A percentile compares a stretch with the other conserved stretches of the same genome.
These are phyloP conservation scores for Ophiorrhiza pumila DNA, from an alignment of 257 asterid genomes.

Conservation along the genomic window DNA sequence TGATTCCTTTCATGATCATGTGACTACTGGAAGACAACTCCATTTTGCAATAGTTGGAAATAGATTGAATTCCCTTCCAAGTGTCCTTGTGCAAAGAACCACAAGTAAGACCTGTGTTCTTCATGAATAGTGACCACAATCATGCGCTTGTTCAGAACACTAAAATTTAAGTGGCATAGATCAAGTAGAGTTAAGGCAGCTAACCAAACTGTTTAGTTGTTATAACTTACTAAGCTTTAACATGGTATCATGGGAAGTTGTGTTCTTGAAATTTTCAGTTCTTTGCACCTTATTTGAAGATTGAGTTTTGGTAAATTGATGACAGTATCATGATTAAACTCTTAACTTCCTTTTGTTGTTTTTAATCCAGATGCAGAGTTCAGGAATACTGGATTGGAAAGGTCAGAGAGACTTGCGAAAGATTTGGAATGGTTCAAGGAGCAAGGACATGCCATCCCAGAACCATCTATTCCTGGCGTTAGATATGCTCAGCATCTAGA, in stretches of 20 bases:
- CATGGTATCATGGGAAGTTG: not conserved
- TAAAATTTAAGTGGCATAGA: not conserved
- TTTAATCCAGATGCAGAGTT: conserved; percentile 67
- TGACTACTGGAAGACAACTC: no score
- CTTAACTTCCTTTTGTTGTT: not conserved
- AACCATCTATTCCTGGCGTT: conserved; percentile 73
- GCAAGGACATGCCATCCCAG: conserved; percentile 76
- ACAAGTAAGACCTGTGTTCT: no score
- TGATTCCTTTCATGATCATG: no score
- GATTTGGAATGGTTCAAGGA: conserved; percentile 88
- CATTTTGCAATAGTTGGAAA: no score
- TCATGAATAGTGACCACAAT: not conserved
- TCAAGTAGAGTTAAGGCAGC: not conserved
- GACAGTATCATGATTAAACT: not conserved
- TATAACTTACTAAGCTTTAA: not conserved
- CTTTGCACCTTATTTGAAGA: not conserved
- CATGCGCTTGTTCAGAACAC: not conserved
- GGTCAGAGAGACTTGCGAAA: conserved; percentile 62
- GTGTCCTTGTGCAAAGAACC: no score
- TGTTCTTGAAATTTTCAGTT: not conserved
- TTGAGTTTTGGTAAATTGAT: not conserved
- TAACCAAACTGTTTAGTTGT: not conserved
- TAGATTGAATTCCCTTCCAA: no score
- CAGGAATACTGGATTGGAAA: conserved; percentile 87
- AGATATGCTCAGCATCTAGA: conserved; percentile 59